These are phyloP conservation scores for Boletus subparvulus DNA, from an alignment of 768 basidiomycete species.

Conservation along the genomic window DNA sequence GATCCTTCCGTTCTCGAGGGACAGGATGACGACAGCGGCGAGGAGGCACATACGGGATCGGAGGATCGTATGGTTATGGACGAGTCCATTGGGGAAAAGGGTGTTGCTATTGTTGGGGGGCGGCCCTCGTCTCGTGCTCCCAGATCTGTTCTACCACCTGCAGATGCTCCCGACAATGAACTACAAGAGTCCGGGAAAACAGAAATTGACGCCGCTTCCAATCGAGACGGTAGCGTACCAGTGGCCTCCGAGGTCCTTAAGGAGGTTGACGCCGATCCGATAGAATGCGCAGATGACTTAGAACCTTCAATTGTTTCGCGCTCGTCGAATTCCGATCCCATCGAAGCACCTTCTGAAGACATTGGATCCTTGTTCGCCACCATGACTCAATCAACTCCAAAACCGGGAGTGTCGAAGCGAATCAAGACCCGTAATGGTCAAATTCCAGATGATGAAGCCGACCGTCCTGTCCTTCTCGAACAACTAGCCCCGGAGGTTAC, in stretches of 20 bases:
- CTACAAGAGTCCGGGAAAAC: slow-evolving; percentile 2
- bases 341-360: slow-evolving; percentile 24
- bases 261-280: slow-evolving; percentile 37
- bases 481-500: slow-evolving; percentile 18
- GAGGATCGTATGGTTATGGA: slow-evolving; percentile 20
- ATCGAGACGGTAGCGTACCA: background rate
- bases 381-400: slow-evolving; percentile 22
- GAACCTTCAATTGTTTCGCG: slow-evolving; percentile 12
- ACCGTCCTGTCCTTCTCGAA: slow-evolving; percentile 25
- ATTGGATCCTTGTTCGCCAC: background rate
- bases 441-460: slow-evolving; percentile 23
- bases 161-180: background rate
- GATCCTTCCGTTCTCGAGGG: background rate
- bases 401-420: slow-evolving; percentile 37
- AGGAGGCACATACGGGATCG: slow-evolving; percentile 23
- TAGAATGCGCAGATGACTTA: slow-evolving; percentile 43
- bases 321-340: slow-evolving; percentile 27
- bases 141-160: background rate
- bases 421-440: slow-evolving; percentile 45
- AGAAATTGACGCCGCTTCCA: slow-evolving; percentile 17
- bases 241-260: background rate
- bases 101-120: background rate
- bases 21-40: slow-evolving; percentile 8
- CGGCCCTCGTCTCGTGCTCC: background rate
- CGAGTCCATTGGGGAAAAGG: slow-evolving; percentile 2